Base-by-base conservation (phyloP, 31 red algal species). In the Endocladia muricata region DNA sequence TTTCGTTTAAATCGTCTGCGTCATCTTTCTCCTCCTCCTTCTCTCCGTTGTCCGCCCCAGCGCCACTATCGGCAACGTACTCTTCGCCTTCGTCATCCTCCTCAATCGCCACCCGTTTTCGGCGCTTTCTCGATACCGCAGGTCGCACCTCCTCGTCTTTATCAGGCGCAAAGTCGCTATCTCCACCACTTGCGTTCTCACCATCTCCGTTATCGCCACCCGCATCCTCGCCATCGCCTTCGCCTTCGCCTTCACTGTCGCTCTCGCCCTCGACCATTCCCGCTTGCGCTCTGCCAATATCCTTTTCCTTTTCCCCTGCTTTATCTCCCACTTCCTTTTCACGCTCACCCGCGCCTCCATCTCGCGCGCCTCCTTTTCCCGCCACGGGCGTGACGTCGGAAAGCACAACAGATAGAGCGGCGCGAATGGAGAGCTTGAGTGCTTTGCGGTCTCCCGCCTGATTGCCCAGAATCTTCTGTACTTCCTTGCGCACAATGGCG, bases 51-150 rank as follows among this genome's bases (percentile, higher is more conserved):
- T 9, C 44, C 19, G 19, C 9, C 19, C 19, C 11, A 13, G 44
- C 11, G 19, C 11, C 9, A 51, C 19, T 19, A 13, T 58, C 55
- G 3, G 6, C 55, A 58, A 28, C 25, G 6, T 58, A 6, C 25
- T 58, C 55, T 6, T 22, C 25, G 55, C 39, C 61, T n/a, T 67
- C 61, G 5, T 67, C 61, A 67, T 61, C 58, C 11, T 61, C 58
- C 8, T 67, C 61, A 0, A 67, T 19, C 32, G 4, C 33, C 23
- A 35, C 5, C 33, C 61, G 0, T 7, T 26, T 34, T 32, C 61
- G 23, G 34, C 61, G 61, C 33, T 67, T 67, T 0, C 33, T 67
- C 17, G 34, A 35, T 4, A 33, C 21, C 32, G 61, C 32, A 28
- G 25, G 55, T 28, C 55, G 55, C 13, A 22, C 30, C 13, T 58